These are phyloP conservation scores for Penicillium waksmanii DNA, from an alignment of 495 filamentous ascomycete genomes.

Conservation along the genomic window DNA sequence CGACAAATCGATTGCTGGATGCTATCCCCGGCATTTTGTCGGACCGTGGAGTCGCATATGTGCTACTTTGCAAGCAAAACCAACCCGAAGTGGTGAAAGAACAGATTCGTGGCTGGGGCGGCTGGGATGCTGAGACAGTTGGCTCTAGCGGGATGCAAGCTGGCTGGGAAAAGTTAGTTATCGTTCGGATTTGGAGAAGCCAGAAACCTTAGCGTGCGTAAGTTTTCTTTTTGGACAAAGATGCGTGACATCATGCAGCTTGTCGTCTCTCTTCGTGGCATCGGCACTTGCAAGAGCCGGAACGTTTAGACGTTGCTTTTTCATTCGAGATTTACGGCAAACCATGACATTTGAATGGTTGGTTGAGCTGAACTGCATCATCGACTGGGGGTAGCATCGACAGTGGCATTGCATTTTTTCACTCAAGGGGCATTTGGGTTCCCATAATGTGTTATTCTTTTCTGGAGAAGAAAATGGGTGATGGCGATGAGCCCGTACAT, in stretches of 20 bases:
- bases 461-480: background rate
- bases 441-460: background rate
- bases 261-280: background rate
- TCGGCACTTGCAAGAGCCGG: background rate
- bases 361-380: background rate
- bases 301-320: background rate
- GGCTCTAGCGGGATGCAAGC: slow-evolving; percentile 81
- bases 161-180: slow-evolving; percentile 89
- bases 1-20: slow-evolving; percentile 75
- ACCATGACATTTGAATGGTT: background rate
- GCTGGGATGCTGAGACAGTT: slow-evolving; percentile 78
- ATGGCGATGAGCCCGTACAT: background rate
- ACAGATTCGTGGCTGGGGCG: slow-evolving; percentile 59
- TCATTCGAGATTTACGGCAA: background rate
- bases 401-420: background rate
- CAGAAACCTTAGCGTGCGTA: background rate
- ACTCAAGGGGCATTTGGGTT: background rate
- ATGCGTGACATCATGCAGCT: background rate
- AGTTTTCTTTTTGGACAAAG: background rate
- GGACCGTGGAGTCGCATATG: slow-evolving; percentile 77
- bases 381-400: background rate
- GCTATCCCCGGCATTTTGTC: slow-evolving; percentile 65
- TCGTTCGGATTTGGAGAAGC: slow-evolving; percentile 75
- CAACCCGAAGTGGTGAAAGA: slow-evolving; percentile 73
- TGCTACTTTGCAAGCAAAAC: slow-evolving; percentile 89